These are phyloP conservation scores for Magnaporthiopsis incrustans DNA, from an alignment of 2,329 filamentous ascomycete species.

Conservation along the genomic window DNA sequence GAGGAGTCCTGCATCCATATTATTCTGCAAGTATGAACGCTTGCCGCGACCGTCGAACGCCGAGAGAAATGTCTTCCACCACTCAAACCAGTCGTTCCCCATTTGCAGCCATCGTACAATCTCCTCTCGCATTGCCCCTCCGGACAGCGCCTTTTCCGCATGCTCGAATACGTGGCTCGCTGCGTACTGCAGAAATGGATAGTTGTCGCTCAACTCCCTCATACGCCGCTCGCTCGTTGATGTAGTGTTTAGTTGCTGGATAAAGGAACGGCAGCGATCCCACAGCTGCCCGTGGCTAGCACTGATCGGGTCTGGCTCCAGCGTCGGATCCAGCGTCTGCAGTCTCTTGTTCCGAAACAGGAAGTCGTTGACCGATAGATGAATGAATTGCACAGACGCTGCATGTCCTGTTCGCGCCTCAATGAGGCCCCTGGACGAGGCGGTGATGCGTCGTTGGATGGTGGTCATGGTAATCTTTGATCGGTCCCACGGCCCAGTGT, in stretches of 20 bases:
- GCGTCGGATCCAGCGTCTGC: slow-evolving; percentile 23
- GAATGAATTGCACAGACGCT: slow-evolving; percentile 41
- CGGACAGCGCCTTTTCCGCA: no score
- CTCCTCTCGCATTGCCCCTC: no score
- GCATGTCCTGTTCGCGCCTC: slow-evolving; percentile 25
- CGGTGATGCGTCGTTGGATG: slow-evolving; percentile 27
- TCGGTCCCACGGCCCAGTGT: slow-evolving; percentile 11
- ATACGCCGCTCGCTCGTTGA: no score
- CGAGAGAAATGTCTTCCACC: no score
- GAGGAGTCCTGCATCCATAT: slow-evolving; percentile 7
- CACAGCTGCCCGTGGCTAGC: slow-evolving; percentile 35
- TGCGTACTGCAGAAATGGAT: no score
- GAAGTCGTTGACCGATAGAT: slow-evolving; percentile 42
- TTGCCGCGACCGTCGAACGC: no score
- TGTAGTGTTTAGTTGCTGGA: not conserved
- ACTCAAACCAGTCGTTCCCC: no score
- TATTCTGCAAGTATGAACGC: not conserved
- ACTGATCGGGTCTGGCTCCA: slow-evolving; percentile 19
- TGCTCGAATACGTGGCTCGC: not conserved
- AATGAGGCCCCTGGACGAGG: slow-evolving; percentile 41
- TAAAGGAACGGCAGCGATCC: slow-evolving; percentile 27
- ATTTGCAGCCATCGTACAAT: no score
- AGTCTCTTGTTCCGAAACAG: slow-evolving; percentile 28
- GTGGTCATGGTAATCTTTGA: slow-evolving; percentile 11
- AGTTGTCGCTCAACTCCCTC: not conserved